Evolutionary conservation across 108 stramenopile species (phyloP).

Genomic region (Skeletonema menzelii): DNA sequence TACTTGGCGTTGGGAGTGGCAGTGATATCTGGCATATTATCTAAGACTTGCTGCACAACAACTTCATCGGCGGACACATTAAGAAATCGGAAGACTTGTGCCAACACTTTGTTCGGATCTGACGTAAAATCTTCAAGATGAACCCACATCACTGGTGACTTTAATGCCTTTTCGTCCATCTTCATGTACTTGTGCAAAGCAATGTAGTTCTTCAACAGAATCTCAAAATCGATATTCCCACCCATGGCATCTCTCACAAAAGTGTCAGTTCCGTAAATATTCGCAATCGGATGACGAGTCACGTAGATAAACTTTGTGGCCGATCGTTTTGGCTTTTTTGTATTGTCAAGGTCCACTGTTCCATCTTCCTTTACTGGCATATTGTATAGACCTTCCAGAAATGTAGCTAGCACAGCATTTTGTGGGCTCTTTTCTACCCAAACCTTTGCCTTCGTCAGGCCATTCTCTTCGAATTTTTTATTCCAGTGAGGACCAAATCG

Average conservation of each 20-base stretch:
- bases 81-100: constrained; percentile 1
- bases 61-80: not conserved
- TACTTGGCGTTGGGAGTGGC: not conserved
- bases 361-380: constrained; percentile 14
- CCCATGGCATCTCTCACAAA: constrained; percentile 10
- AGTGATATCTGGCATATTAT: not conserved
- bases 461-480: constrained; percentile 1
- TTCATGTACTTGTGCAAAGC: constrained; percentile 14
- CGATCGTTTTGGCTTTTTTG: constrained; percentile 3
- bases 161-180: constrained; percentile 7
- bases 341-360: not conserved
- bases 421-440: constrained; percentile 30
- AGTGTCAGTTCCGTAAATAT: not conserved
- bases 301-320: constrained; percentile 21
- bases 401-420: constrained; percentile 17
- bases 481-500: constrained; percentile 22
- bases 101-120: constrained; percentile 4
- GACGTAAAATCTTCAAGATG: constrained; percentile 9
- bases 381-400: constrained; percentile 22
- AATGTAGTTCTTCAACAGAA: constrained; percentile 17
- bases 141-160: constrained; percentile 9
- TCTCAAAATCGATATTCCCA: constrained; percentile 7
- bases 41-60: constrained; percentile 1
- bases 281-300: constrained; percentile 27
- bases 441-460: constrained; percentile 16